Evolutionary conservation across 176 grass and related monocot genomes (phyloP).

Genomic region (Oryza longistaminata): DNA sequence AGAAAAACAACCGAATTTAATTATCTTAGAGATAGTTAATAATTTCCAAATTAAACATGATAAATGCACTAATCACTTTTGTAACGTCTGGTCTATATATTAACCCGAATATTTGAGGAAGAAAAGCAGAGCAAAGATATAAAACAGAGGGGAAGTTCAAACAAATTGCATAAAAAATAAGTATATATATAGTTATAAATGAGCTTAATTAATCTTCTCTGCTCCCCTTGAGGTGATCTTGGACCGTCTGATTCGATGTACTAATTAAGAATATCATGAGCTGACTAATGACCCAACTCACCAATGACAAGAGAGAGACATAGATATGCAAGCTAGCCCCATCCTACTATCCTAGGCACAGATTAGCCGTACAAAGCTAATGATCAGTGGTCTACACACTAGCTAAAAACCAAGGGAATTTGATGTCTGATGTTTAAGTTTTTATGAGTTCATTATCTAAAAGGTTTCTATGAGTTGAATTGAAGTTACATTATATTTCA

Average conservation of each 20-base stretch:
- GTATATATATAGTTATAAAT: not conserved
- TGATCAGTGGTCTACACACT: not conserved
- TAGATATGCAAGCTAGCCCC: not conserved
- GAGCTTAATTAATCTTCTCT: not conserved
- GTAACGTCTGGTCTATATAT: not conserved
- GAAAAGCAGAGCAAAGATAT: not conserved
- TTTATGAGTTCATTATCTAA: slow-evolving; percentile 16
- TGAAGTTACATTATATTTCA: slow-evolving; percentile 20
- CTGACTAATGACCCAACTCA: not conserved
- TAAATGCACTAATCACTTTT: not conserved
- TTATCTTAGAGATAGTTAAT: not conserved
- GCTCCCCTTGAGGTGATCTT: not conserved
- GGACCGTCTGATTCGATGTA: not conserved
- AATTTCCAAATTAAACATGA: not conserved
- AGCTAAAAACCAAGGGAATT: not conserved
- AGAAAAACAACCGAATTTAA: not conserved
- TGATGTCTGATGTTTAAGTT: slow-evolving; percentile 8
- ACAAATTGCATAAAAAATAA: not conserved
- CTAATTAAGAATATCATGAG: not conserved
- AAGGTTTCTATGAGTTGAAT: slow-evolving; percentile 25
- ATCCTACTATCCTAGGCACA: not conserved
- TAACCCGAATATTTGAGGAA: not conserved
- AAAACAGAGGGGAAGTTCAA: not conserved
- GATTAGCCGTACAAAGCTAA: not conserved
- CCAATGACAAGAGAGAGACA: not conserved